phyloP scores from a whole-genome alignment of 768 basidiomycete species.

The Trametopsis cervina region DNA sequence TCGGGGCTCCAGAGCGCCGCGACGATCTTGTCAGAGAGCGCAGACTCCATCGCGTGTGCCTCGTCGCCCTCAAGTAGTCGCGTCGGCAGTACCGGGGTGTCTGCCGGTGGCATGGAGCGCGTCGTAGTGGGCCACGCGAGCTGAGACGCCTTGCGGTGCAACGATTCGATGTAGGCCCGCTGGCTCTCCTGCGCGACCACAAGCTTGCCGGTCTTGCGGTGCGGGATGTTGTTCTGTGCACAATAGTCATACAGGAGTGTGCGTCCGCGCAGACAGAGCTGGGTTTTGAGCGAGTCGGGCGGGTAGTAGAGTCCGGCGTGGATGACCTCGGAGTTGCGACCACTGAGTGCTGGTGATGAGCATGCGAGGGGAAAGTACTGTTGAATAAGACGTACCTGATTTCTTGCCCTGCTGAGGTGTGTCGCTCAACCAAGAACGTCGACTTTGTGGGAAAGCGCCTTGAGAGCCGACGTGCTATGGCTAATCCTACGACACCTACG shows the following conservation, averaged over 20 bases:
- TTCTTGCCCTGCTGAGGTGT: slow-evolving; percentile 71
- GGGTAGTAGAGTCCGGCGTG: slow-evolving; percentile 91
- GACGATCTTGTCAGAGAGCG: slow-evolving; percentile 63
- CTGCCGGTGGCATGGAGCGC: slow-evolving; percentile 12
- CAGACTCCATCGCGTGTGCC: slow-evolving; percentile 73
- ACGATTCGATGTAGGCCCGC: slow-evolving; percentile 56
- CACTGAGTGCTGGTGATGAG: slow-evolving; percentile 38
- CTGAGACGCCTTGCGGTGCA: slow-evolving; percentile 54
- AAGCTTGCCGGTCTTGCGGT: slow-evolving; percentile 79
- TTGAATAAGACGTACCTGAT: slow-evolving; percentile 48
- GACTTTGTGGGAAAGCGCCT: slow-evolving; percentile 54
- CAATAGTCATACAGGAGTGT: slow-evolving; percentile 80
- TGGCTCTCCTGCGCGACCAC: slow-evolving; percentile 78
- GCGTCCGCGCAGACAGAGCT: slow-evolving; percentile 80
- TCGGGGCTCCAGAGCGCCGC: slow-evolving; percentile 76
- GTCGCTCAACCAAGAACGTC: slow-evolving; percentile 17
- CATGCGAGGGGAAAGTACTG: not conserved
- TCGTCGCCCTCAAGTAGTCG: slow-evolving; percentile 56
- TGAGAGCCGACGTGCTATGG: slow-evolving; percentile 71
- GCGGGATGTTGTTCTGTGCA: slow-evolving; percentile 49
- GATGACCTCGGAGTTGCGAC: slow-evolving; percentile 92
- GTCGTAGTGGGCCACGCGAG: slow-evolving; percentile 47
- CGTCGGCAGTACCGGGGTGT: slow-evolving; percentile 46
- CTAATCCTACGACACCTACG: slow-evolving; percentile 83
- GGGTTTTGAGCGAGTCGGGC: slow-evolving; percentile 73